These are phyloP conservation scores for Metrosideros polymorpha DNA, from an alignment of 441 rosid genomes.

Conservation along the genomic window DNA sequence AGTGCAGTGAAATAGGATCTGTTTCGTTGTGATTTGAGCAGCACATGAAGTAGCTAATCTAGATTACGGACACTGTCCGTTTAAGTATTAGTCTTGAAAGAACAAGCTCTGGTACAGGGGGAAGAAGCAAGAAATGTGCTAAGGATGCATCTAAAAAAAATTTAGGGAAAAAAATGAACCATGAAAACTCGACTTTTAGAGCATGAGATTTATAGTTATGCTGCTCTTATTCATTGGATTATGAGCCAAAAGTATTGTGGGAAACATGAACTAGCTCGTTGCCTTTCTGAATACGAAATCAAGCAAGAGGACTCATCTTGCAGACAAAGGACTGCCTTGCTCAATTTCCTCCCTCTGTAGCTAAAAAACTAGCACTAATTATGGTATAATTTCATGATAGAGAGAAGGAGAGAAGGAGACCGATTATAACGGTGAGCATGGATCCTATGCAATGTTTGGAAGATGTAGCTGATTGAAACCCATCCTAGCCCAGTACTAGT, in stretches of 20 bases:
- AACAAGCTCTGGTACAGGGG: background rate
- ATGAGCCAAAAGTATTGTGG: background rate
- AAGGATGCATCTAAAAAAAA: background rate
- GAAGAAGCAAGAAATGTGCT: background rate
- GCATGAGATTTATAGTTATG: background rate
- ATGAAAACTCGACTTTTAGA: background rate
- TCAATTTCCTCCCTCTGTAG: no score
- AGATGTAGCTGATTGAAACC: no score
- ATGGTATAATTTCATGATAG: no score
- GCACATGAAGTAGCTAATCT: background rate
- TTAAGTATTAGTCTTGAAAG: background rate
- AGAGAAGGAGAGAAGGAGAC: no score
- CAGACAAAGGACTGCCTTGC: no score
- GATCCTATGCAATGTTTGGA: background rate
- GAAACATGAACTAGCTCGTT: background rate
- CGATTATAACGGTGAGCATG: background rate
- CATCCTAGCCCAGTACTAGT: background rate
- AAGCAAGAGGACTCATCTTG: no score
- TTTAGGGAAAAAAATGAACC: background rate
- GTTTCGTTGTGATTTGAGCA: background rate
- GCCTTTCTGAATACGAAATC: no score
- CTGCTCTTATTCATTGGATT: no score
- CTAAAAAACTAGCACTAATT: no score
- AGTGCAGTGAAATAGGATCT: background rate
- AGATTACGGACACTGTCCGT: background rate